A percentile compares a stretch with the other conserved stretches of the same genome.
phyloP scores from a whole-genome alignment of 352 stramenopile species.

The Phytophthora vignae region DNA sequence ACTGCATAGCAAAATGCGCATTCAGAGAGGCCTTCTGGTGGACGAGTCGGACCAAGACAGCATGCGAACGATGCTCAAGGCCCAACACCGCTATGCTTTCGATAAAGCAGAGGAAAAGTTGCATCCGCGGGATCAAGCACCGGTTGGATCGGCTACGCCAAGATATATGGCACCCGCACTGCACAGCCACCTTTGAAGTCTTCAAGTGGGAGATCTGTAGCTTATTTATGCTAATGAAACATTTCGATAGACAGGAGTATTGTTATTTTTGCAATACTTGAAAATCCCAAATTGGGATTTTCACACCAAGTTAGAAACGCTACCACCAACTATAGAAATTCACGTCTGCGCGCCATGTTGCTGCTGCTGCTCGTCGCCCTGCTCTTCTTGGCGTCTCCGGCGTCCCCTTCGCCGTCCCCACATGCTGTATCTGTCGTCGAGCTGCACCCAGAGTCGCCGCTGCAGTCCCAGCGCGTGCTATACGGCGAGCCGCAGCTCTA shows the following conservation, averaged over 20 bases:
- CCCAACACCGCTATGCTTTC: constrained; percentile 71
- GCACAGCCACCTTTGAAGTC: constrained; percentile 4
- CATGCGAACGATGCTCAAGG: constrained; percentile 69
- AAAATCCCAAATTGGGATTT: too few relatives aligned
- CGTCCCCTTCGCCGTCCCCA: not conserved
- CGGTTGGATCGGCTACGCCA: constrained; percentile 12
- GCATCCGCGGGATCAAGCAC: constrained; percentile 48
- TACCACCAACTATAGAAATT: not conserved
- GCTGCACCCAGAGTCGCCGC: constrained; percentile 56
- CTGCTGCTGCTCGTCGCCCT: constrained; percentile 14
- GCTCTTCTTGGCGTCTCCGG: constrained; percentile 1
- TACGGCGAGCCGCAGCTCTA: constrained; percentile 64
- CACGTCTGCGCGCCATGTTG: not conserved
- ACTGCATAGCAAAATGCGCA: constrained; percentile 50
- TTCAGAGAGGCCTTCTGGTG: constrained; percentile 53
- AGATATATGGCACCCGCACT: not conserved
- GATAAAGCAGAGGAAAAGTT: constrained; percentile 63
- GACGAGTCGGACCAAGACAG: constrained; percentile 63
- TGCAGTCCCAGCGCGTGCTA: constrained; percentile 42
- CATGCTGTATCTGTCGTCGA: constrained; percentile 16
- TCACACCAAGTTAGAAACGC: too few relatives aligned
- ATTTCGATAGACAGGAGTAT: too few relatives aligned
- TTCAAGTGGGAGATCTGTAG: too few relatives aligned
- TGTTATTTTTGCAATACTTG: too few relatives aligned
- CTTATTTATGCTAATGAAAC: too few relatives aligned